phyloP scores from a whole-genome alignment of 2,329 filamentous ascomycete genomes.

The Colletotrichum falcatum region DNA sequence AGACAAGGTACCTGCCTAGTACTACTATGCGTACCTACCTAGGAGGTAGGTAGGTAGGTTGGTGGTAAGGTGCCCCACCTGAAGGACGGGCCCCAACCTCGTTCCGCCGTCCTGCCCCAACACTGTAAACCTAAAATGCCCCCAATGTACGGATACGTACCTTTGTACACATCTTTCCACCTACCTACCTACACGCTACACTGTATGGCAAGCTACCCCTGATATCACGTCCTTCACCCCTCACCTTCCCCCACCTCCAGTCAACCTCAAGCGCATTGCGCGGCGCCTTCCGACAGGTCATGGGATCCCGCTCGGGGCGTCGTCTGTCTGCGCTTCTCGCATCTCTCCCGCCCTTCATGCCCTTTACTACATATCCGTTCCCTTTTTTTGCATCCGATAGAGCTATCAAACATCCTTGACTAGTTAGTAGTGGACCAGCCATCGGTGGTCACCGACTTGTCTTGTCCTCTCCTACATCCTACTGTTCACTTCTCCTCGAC shows the following conservation, averaged over 20 bases:
- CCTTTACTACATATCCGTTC: slow-evolving; percentile 25
- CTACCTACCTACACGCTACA: no score
- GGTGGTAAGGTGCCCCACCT: not conserved
- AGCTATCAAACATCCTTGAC: slow-evolving; percentile 26
- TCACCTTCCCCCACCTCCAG: not conserved
- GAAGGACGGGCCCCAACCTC: not conserved
- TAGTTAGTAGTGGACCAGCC: slow-evolving; percentile 28
- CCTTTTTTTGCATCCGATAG: slow-evolving; percentile 10
- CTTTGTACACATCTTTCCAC: no score
- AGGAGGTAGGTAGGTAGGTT: not conserved
- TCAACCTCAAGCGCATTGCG: not conserved
- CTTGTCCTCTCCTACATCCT: not conserved
- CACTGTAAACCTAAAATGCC: not conserved
- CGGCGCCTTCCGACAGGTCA: slow-evolving; percentile 40
- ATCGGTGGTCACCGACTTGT: slow-evolving; percentile 35
- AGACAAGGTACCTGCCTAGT: not conserved
- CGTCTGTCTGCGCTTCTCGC: slow-evolving; percentile 9
- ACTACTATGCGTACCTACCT: no score
- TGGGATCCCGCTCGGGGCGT: slow-evolving; percentile 28
- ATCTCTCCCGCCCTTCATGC: slow-evolving; percentile 14
- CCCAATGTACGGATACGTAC: no score
- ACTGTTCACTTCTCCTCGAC: slow-evolving; percentile 4
- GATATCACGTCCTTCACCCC: not conserved
- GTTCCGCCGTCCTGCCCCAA: not conserved
- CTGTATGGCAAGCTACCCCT: slow-evolving; percentile 1